Evolutionary conservation across 2,329 filamentous ascomycete genomes (phyloP).

Genomic region (Penicillium verrucosum): DNA sequence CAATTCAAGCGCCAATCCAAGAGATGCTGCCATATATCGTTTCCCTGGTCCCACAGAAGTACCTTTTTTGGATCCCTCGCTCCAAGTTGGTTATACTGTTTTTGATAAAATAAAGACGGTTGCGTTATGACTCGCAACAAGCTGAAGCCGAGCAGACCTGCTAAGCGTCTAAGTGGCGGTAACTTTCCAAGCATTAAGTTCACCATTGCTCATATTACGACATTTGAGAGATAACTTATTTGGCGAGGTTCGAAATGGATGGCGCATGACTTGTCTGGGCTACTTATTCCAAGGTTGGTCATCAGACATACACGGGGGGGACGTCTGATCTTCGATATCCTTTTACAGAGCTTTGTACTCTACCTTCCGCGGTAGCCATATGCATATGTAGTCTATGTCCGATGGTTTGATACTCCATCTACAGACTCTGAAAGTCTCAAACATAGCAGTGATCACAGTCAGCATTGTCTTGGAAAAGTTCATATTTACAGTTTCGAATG

Average conservation of each 20-base stretch:
- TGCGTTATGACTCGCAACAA: neutral
- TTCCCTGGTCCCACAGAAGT: neutral
- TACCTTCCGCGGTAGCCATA: neutral
- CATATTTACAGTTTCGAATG: neutral
- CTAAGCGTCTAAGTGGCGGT: no score
- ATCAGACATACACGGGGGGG: no score
- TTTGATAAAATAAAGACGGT: neutral
- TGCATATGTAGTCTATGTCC: no score
- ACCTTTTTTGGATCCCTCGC: neutral
- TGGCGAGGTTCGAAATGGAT: neutral
- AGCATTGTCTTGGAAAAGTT: no score
- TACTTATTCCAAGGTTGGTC: neutral
- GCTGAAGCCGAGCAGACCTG: no score
- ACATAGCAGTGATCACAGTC: neutral
- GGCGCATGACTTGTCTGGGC: neutral
- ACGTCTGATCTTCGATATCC: no score
- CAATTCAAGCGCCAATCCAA: constrained; percentile 33
- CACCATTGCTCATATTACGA: neutral
- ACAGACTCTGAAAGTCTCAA: no score
- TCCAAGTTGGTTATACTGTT: neutral
- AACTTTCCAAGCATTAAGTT: neutral
- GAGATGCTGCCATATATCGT: constrained; percentile 20
- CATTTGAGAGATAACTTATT: neutral
- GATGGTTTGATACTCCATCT: neutral
- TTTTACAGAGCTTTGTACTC: neutral